Conservation (phyloP, 2,329 filamentous ascomycete species). For the Scytalidium sp. region DNA sequence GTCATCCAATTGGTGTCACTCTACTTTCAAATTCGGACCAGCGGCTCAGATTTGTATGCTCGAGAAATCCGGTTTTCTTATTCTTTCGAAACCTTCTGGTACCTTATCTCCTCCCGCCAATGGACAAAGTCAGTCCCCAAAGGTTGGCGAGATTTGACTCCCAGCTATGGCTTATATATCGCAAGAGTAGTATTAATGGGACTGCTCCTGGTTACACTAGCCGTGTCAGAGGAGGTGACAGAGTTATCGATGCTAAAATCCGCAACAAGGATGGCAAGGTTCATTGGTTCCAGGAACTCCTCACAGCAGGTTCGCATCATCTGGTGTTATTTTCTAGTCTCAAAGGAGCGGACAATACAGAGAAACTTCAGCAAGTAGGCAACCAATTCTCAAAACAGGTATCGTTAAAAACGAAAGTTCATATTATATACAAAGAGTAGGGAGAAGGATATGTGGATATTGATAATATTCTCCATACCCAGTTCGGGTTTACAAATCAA, state of each 20-base stretch:
- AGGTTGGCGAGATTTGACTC: slow-evolving; percentile 35
- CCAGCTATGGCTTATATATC: slow-evolving; percentile 41
- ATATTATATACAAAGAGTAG: slow-evolving; percentile 2
- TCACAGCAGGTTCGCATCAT: slow-evolving; percentile 22
- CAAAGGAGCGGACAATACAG: slow-evolving; percentile 4
- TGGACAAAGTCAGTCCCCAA: slow-evolving; percentile 26
- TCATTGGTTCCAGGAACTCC: too few species aligned
- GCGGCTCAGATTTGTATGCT: slow-evolving; percentile 35
- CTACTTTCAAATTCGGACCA: slow-evolving; percentile 40
- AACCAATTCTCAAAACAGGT: slow-evolving; percentile 11
- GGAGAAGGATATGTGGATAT: slow-evolving; percentile 15
- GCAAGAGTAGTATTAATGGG: slow-evolving; percentile 33
- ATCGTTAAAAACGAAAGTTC: slow-evolving; percentile 4
- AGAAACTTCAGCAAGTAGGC: slow-evolving; percentile 8
- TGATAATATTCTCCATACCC: slow-evolving; percentile 20
- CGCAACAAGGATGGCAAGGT: slow-evolving; percentile 6
- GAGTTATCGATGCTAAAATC: slow-evolving; percentile 37
- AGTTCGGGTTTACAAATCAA: slow-evolving; percentile 15
- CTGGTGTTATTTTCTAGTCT: slow-evolving; percentile 31
- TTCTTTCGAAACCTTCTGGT: slow-evolving; percentile 37
- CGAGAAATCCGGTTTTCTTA: slow-evolving; percentile 31
- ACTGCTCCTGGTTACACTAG: slow-evolving; percentile 29
- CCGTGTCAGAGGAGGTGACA: slow-evolving; percentile 41
- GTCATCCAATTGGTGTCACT: slow-evolving; percentile 41
- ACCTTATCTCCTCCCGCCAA: slow-evolving; percentile 36